These are phyloP conservation scores for Hericium rajendrae DNA, from an alignment of 768 basidiomycete genomes.

Conservation along the genomic window DNA sequence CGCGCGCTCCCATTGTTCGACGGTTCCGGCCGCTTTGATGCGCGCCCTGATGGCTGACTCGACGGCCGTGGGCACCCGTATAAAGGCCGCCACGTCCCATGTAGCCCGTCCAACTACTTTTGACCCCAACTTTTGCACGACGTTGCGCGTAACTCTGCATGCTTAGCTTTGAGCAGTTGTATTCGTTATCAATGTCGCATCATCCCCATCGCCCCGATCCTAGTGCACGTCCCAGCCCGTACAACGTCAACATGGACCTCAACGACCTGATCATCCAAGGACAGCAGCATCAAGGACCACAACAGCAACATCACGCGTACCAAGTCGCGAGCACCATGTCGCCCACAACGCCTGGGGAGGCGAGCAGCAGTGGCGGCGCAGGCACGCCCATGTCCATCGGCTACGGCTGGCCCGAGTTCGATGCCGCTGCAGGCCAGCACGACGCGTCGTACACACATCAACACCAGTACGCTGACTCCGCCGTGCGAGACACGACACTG, in stretches of 20 bases:
- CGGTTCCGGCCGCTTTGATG: conserved; percentile 4
- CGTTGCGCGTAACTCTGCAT: no score
- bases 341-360: conserved; percentile 10
- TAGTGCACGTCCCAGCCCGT: neutral
- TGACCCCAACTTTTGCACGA: no score
- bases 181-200: no score
- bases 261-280: conserved; percentile 1
- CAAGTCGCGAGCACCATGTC: conserved; percentile 6
- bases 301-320: neutral
- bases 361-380: conserved; percentile 5
- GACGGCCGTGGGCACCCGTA: conserved; percentile 1
- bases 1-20: conserved; percentile 8
- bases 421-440: conserved; percentile 4
- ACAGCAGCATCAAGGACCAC: conserved; percentile 2
- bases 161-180: no score
- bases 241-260: neutral
- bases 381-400: conserved; percentile 12
- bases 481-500: no score
- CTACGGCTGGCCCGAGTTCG: conserved; percentile 10
- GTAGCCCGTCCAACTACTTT: neutral
- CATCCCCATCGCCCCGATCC: no score
- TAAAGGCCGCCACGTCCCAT: neutral
- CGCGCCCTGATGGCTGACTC: conserved; percentile 9
- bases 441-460: conserved; percentile 1
- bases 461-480: neutral